Evolutionary conservation across 2,329 filamentous ascomycete genomes (phyloP).

Genomic region (Neofusicoccum laricinum): DNA sequence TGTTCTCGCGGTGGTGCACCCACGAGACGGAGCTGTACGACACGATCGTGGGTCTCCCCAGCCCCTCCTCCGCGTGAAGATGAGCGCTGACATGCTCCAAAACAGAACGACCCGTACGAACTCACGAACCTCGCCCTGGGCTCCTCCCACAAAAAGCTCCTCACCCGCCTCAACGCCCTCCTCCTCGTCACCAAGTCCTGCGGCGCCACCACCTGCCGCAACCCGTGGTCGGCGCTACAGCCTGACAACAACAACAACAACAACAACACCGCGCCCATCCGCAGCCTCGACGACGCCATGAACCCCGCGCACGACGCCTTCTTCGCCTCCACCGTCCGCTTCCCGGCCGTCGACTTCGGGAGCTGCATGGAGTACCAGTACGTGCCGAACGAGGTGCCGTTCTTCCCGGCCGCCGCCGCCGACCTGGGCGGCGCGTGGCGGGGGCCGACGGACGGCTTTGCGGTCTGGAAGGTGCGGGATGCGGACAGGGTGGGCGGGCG

Average conservation of each 20-base stretch:
- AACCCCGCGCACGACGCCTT: not conserved
- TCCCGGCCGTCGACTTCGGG: not conserved
- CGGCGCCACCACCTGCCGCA: not conserved
- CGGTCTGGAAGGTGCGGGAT: too few species aligned
- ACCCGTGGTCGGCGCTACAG: not conserved
- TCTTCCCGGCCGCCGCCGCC: not conserved
- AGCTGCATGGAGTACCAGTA: not conserved
- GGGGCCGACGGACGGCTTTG: too few species aligned
- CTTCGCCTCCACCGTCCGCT: not conserved
- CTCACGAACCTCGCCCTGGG: not conserved
- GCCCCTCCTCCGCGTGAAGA: too few species aligned
- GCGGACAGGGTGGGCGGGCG: too few species aligned
- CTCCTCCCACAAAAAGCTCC: not conserved
- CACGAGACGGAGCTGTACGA: conserved; percentile 32
- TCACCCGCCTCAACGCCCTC: not conserved
- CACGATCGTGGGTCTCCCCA: conserved; percentile 18
- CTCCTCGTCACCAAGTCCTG: not conserved
- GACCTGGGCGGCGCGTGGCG: too few species aligned
- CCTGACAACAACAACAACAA: not conserved
- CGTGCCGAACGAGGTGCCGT: not conserved
- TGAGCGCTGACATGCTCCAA: too few species aligned
- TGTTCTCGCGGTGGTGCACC: conserved; percentile 31
- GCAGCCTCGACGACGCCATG: not conserved
- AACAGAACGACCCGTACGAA: not conserved
- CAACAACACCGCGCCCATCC: not conserved